These are phyloP conservation scores for Durusdinium trenchii DNA, from an alignment of 73 alveolate species.

Conservation along the genomic window DNA sequence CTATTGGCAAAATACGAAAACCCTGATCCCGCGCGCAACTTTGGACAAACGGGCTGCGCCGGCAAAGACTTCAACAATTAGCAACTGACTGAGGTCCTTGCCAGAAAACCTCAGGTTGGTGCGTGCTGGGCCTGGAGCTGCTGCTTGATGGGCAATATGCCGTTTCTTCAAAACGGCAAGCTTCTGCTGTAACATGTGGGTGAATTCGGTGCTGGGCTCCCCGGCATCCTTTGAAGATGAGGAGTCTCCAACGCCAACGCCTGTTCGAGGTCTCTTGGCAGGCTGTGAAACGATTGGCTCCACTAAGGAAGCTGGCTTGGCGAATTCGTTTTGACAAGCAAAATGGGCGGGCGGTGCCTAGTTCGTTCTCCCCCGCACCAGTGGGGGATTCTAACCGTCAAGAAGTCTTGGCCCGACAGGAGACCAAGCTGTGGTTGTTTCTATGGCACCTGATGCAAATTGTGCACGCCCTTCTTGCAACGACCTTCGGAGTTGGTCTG, in stretches of 20 bases:
- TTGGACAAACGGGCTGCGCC: too few relatives aligned
- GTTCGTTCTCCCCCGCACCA: too few relatives aligned
- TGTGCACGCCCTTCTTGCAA: background rate
- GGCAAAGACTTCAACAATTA: background rate
- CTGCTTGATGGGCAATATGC: too few relatives aligned
- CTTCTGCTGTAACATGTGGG: background rate
- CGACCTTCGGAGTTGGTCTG: background rate
- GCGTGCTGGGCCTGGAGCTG: background rate
- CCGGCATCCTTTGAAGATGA: background rate
- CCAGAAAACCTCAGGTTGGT: background rate
- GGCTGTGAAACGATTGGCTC: background rate
- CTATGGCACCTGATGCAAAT: background rate
- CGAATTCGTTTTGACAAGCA: too few relatives aligned
- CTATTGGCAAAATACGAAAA: too few relatives aligned
- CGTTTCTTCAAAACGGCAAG: too few relatives aligned
- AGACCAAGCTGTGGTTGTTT: background rate
- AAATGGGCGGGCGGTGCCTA: too few relatives aligned
- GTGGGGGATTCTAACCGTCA: too few relatives aligned
- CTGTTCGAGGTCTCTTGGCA: background rate
- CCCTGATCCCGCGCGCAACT: too few relatives aligned
- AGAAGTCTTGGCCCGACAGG: background rate
- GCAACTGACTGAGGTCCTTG: background rate
- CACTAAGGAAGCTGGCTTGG: too few relatives aligned
- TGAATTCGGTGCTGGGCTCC: background rate
- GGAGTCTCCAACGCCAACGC: background rate